Conservation (phyloP, 495 filamentous ascomycete species). For the Aspergillus indologenus region DNA sequence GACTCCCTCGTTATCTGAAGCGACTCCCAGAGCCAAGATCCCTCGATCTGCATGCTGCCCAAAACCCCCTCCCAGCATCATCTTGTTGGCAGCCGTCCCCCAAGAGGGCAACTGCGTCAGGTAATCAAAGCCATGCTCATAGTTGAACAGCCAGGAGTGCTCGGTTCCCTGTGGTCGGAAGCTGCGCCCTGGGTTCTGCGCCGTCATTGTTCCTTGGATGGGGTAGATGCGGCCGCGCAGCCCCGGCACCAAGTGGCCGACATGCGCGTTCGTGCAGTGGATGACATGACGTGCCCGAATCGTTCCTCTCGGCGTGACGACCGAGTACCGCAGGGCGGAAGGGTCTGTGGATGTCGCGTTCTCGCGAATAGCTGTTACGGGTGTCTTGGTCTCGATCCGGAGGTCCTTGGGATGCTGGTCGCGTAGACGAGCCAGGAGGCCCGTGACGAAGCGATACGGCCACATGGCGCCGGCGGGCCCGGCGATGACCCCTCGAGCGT, state of each 20-base stretch:
- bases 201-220: constrained; percentile 66
- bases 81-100: constrained; percentile 39
- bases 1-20: constrained; percentile 29
- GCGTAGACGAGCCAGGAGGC: constrained; percentile 58
- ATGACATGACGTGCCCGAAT: constrained; percentile 59
- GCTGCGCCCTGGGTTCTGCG: constrained; percentile 53
- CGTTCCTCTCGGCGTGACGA: constrained; percentile 62
- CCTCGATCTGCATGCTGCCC: constrained; percentile 51
- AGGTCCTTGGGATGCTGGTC: constrained; percentile 39
- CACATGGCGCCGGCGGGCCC: constrained; percentile 54
- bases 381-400: constrained; percentile 72
- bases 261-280: constrained; percentile 78
- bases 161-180: constrained; percentile 29
- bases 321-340: constrained; percentile 20
- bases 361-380: constrained; percentile 45
- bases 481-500: constrained; percentile 43
- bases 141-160: constrained; percentile 39
- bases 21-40: constrained; percentile 31
- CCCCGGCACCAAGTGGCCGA: constrained; percentile 64
- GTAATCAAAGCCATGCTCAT: constrained; percentile 74
- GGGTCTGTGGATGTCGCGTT: not conserved
- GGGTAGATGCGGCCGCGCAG: constrained; percentile 73
- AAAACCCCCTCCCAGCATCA: constrained; percentile 66
- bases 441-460: constrained; percentile 78
- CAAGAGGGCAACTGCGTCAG: constrained; percentile 60